Evolutionary conservation across 192 early-diverging fungal species (phyloP), one percentile per base, ranked within the genome.

Genomic region (Backusella psychrophila): DNA sequence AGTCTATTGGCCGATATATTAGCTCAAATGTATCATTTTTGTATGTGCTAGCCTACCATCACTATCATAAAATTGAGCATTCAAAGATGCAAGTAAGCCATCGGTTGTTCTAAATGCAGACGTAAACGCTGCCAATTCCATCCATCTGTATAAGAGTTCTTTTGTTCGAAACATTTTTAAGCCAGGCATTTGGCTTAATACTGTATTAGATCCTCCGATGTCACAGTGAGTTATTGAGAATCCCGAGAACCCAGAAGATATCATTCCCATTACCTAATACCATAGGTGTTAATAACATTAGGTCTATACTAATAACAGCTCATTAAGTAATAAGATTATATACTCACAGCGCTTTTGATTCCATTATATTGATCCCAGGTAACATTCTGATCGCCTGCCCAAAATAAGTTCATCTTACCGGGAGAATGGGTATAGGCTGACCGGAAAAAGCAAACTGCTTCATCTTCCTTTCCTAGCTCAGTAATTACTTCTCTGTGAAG

Each of bases 311-410:
- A 17, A 67, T 17, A 66, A 26, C n/a, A 12, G 42, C 3, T n/a
- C 17, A 31, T 31, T 11, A 41, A 29, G 17, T 3, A 11, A 56
- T 17, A 41, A 14, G 7, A 35, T 14, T 14, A 34, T 49, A 68
- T 31, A 70, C 75, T 77, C 71, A 85, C 84, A 8, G 82, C 81
- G 49, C 76, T 78, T 42, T 84, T 85, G 14, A 85, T 84, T 35
- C 84, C 84, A 68, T 84, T 76, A 39, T 80, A 44, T 31, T 74
- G 36, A 75, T 85, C 83, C 84, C 84, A 85, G 15, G 82, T 76
- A 23, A 81, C 80, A 39, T 78, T 78, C 49, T 84, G 84, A 49
- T 84, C 83, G 6, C 83, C 83, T 59, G 83, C 69, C 82, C 82
- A 84, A 65, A 84, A 75, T 6, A 75, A 11, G n/a, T 80, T 73